phyloP scores from a whole-genome alignment of 768 basidiomycete species.

The Pholiota microspora region DNA sequence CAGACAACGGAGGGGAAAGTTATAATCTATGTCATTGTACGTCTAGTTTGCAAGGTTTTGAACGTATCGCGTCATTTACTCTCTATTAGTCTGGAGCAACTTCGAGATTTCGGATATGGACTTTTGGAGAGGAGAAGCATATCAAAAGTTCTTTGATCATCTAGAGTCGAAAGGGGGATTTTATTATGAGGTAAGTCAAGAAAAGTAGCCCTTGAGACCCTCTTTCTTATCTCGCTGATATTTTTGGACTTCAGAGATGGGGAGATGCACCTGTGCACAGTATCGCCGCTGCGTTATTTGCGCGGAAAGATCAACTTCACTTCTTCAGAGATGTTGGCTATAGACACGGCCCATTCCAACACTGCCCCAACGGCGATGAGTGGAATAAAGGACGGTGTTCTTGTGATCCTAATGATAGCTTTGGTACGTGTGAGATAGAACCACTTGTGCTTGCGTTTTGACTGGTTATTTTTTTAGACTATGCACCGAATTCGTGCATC shows the following conservation, averaged over 20 bases:
- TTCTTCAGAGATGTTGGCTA: slow-evolving; percentile 88
- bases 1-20: slow-evolving; percentile 59
- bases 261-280: slow-evolving; percentile 80
- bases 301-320: slow-evolving; percentile 71
- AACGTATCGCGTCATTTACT: not conserved
- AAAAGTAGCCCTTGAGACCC: not conserved
- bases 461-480: slow-evolving; percentile 27
- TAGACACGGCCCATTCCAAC: slow-evolving; percentile 75
- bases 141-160: slow-evolving; percentile 79
- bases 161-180: slow-evolving; percentile 85
- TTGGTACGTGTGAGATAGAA: slow-evolving; percentile 47
- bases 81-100: slow-evolving; percentile 73
- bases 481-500: slow-evolving; percentile 39
- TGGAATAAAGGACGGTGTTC: slow-evolving; percentile 66
- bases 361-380: slow-evolving; percentile 58
- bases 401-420: slow-evolving; percentile 69
- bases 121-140: slow-evolving; percentile 85
- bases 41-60: slow-evolving; percentile 14
- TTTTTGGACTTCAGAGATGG: slow-evolving; percentile 50
- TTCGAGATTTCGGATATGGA: slow-evolving; percentile 91
- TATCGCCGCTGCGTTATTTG: slow-evolving; percentile 77
- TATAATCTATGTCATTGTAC: slow-evolving; percentile 75
- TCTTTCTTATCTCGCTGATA: not conserved
- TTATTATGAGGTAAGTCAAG: slow-evolving; percentile 76
- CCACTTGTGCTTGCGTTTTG: not conserved